Conservation (phyloP, 176 grass and related monocot genomes). For the Themeda triandra region DNA sequence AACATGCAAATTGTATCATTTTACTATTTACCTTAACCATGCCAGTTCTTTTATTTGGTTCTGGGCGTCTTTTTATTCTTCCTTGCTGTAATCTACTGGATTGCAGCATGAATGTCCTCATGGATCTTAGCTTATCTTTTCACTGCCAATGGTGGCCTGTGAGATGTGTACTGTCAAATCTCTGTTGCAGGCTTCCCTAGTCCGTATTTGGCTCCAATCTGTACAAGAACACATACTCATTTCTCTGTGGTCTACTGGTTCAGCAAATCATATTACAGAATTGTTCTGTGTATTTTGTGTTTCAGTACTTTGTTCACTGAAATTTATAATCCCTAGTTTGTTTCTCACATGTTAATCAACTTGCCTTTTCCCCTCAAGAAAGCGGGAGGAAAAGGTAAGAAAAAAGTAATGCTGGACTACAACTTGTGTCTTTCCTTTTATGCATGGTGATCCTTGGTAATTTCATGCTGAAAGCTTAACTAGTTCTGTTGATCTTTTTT, state of each 20-base stretch:
- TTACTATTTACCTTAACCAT: constrained; percentile 16
- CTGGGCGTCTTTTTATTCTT: constrained; percentile 7
- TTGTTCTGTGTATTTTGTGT: background rate
- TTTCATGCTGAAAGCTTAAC: background rate
- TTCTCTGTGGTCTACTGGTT: constrained; percentile 7
- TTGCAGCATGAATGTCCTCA: background rate
- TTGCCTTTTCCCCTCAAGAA: background rate
- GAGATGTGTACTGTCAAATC: constrained; percentile 15
- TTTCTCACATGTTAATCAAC: background rate
- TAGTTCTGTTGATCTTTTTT: background rate
- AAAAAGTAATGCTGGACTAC: background rate
- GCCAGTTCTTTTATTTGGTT: background rate
- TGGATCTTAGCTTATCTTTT: background rate
- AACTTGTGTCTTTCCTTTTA: background rate
- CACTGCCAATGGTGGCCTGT: background rate
- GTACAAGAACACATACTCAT: background rate
- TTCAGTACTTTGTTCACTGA: constrained; percentile 8
- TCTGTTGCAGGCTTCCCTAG: background rate
- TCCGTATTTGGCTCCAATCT: background rate
- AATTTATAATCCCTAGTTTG: background rate
- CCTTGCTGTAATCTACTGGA: background rate
- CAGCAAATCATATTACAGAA: background rate
- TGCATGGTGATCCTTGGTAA: constrained; percentile 4
- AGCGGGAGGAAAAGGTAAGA: background rate
- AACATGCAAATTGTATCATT: background rate